Percentiles rank a stretch among this genome's conserved stretches.
Evolutionary conservation across 1,284 basidiomycete species (phyloP).

Genomic region (Peniophora sp.): DNA sequence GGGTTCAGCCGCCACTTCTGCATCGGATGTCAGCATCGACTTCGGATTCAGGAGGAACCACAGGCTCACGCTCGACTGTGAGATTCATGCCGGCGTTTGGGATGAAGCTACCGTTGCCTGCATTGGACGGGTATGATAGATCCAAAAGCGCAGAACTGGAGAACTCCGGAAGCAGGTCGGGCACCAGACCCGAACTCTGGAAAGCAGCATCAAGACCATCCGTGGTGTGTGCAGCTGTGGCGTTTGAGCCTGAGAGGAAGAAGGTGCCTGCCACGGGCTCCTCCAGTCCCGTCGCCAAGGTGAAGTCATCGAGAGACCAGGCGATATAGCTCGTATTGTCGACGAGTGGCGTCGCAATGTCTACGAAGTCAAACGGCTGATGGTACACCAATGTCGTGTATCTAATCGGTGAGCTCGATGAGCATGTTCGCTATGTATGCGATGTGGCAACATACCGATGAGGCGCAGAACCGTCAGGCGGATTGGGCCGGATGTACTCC

Average conservation of each 20-base stretch:
- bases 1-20: conserved; percentile 32
- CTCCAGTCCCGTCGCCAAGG: background rate
- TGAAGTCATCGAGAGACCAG: conserved; percentile 18
- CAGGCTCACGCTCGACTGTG: background rate
- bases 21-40: too few relatives aligned
- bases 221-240: background rate
- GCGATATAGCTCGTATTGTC: conserved; percentile 25
- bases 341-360: background rate
- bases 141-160: background rate
- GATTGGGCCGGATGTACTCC: conserved; percentile 31
- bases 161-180: background rate
- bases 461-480: conserved; percentile 39
- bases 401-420: conserved; percentile 14
- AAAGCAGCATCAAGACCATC: background rate
- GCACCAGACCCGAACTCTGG: background rate
- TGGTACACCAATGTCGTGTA: conserved; percentile 40
- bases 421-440: too few relatives aligned
- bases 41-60: too few relatives aligned
- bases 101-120: background rate
- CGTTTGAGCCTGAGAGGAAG: background rate
- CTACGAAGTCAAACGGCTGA: conserved; percentile 34
- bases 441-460: conserved; percentile 38
- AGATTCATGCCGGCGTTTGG: conserved; percentile 5
- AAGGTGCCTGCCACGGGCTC: conserved; percentile 4
- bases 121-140: background rate